These are phyloP conservation scores for Calvatia gigantea DNA, from an alignment of 768 basidiomycete genomes.

Conservation along the genomic window DNA sequence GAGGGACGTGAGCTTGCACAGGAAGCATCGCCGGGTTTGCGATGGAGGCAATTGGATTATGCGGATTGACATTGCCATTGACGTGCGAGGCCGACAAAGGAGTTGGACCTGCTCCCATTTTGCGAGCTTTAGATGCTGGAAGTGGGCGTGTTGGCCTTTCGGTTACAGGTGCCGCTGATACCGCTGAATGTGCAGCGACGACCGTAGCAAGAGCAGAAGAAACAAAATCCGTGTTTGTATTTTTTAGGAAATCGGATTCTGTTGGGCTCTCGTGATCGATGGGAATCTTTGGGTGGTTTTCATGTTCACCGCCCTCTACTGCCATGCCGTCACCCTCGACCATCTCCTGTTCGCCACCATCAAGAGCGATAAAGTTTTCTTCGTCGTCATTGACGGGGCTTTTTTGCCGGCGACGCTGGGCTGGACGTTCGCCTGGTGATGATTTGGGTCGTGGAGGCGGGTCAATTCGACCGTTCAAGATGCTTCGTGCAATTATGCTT, in stretches of 20 bases:
- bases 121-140: conserved; percentile 51
- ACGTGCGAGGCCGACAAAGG: too few species aligned
- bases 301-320: conserved; percentile 20
- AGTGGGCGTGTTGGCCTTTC: conserved; percentile 66
- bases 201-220: conserved; percentile 20
- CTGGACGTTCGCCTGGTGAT: conserved; percentile 62
- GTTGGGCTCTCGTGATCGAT: conserved; percentile 19
- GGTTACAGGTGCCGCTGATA: conserved; percentile 2
- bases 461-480: conserved; percentile 22
- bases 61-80: conserved; percentile 27
- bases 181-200: conserved; percentile 11
- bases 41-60: conserved; percentile 43
- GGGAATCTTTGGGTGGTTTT: conserved; percentile 16
- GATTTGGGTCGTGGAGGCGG: conserved; percentile 73
- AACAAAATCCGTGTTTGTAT: conserved; percentile 17
- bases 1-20: conserved; percentile 72
- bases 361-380: conserved; percentile 21
- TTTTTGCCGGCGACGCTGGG: conserved; percentile 41
- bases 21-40: conserved; percentile 82
- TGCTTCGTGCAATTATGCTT: conserved; percentile 4
- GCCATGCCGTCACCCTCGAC: too few species aligned
- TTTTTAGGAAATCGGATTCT: conserved; percentile 14
- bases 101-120: conserved; percentile 34
- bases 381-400: conserved; percentile 35
- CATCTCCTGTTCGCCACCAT: conserved; percentile 21